Evolutionary conservation across 306 rosid species (phyloP).

Genomic region (Hippophae rhamnoides): DNA sequence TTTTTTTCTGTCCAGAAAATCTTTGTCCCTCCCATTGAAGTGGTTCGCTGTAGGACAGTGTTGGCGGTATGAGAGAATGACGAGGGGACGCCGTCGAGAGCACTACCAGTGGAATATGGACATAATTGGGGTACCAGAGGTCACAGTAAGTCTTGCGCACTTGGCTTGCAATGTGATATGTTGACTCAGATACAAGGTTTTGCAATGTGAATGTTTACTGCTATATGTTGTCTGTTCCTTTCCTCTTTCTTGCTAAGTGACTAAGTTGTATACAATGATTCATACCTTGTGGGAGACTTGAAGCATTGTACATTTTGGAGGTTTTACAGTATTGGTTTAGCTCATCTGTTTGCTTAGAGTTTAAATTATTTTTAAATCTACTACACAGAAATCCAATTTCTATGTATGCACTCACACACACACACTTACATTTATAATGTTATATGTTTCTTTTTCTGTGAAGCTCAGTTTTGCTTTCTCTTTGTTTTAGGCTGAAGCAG

Average conservation of each 20-base stretch:
- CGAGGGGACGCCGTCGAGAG: conserved; percentile 93
- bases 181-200: not conserved
- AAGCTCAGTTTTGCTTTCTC: conserved; percentile 4
- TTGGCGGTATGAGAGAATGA: conserved; percentile 98
- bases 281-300: too few species aligned
- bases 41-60: conserved; percentile 99
- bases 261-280: too few species aligned
- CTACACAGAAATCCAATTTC: too few species aligned
- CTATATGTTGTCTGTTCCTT: too few species aligned
- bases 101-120: conserved; percentile 99
- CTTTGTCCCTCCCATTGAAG: conserved; percentile 76
- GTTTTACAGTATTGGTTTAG: too few species aligned
- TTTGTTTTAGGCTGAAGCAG: conserved; percentile 81
- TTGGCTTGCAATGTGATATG: not conserved
- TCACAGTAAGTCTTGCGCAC: conserved; percentile 46
- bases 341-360: too few species aligned
- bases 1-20: conserved; percentile 61
- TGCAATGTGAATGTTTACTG: too few species aligned
- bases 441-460: conserved; percentile 6
- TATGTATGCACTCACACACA: too few species aligned
- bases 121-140: conserved; percentile 81
- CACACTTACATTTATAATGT: not conserved
- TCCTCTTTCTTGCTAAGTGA: too few species aligned
- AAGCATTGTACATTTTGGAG: too few species aligned
- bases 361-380: too few species aligned